These are phyloP conservation scores for Saccharomycopsis schoenii DNA, from an alignment of 805 yeast species.

Conservation along the genomic window DNA sequence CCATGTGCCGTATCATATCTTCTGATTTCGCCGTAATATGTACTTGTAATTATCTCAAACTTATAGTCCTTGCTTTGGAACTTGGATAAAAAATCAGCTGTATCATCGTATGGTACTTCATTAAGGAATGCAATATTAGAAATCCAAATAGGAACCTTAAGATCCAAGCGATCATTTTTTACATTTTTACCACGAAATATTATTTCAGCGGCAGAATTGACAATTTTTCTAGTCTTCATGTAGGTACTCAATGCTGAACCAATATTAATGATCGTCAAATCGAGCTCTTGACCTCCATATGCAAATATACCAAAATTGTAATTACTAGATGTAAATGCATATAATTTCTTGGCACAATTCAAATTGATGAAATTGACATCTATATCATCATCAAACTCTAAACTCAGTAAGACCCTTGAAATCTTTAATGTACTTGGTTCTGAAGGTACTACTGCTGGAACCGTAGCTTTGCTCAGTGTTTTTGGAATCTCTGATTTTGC, in stretches of 20 bases:
- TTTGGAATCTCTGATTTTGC: background rate
- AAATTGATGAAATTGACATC: constrained; percentile 7
- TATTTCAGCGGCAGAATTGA: constrained; percentile 1
- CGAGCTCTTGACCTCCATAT: constrained; percentile 80
- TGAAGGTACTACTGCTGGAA: background rate
- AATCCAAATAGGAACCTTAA: constrained; percentile 79
- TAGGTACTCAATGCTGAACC: constrained; percentile 23
- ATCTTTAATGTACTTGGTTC: constrained; percentile 1
- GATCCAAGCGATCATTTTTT: constrained; percentile 64
- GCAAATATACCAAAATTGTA: constrained; percentile 43
- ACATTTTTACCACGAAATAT: constrained; percentile 75
- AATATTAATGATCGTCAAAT: constrained; percentile 41
- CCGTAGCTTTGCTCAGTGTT: background rate
- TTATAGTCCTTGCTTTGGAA: constrained; percentile 20
- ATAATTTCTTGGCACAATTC: background rate
- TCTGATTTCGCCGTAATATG: constrained; percentile 69
- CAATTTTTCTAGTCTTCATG: constrained; percentile 20
- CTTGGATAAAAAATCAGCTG: background rate
- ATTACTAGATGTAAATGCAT: constrained; percentile 5
- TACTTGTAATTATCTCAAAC: constrained; percentile 51
- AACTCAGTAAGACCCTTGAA: background rate
- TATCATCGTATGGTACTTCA: constrained; percentile 12
- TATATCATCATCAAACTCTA: constrained; percentile 4
- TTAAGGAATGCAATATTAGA: constrained; percentile 42
- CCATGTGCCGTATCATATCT: constrained; percentile 61